Conservation (phyloP, 179 eudicot species). For the Silene noctiflora region DNA sequence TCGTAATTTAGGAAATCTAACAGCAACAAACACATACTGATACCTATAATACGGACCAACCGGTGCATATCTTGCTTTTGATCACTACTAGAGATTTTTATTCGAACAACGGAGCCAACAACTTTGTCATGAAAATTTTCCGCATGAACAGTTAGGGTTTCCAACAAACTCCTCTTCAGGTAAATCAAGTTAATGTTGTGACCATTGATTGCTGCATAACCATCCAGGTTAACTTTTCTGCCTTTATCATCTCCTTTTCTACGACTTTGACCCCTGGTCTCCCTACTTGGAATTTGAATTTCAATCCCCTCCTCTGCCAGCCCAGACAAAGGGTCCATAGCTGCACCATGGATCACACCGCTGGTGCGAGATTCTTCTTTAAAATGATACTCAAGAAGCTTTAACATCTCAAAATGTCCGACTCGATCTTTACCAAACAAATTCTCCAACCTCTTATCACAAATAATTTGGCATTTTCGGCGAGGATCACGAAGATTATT, state of each 20-base stretch:
- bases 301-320: constrained; percentile 52
- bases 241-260: constrained; percentile 57
- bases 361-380: constrained; percentile 73
- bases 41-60: constrained; percentile 85
- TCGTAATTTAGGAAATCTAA: constrained; percentile 2
- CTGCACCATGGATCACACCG: constrained; percentile 66
- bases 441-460: constrained; percentile 76
- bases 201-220: constrained; percentile 90
- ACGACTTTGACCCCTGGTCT: constrained; percentile 59
- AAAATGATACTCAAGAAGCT: constrained; percentile 91
- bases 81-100: constrained; percentile 73
- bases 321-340: constrained; percentile 49
- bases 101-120: constrained; percentile 87
- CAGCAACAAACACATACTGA: constrained; percentile 29
- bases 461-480: constrained; percentile 83
- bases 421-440: constrained; percentile 87
- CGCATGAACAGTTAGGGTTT: constrained; percentile 66
- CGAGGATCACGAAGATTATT: constrained; percentile 96
- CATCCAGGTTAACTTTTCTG: constrained; percentile 59
- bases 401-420: constrained; percentile 97
- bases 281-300: constrained; percentile 43
- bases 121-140: constrained; percentile 73
- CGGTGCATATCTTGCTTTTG: constrained; percentile 93
- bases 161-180: constrained; percentile 68
- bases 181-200: constrained; percentile 84